These are phyloP conservation scores for Scutellaria minor DNA, from an alignment of 257 asterid species.

Conservation along the genomic window DNA sequence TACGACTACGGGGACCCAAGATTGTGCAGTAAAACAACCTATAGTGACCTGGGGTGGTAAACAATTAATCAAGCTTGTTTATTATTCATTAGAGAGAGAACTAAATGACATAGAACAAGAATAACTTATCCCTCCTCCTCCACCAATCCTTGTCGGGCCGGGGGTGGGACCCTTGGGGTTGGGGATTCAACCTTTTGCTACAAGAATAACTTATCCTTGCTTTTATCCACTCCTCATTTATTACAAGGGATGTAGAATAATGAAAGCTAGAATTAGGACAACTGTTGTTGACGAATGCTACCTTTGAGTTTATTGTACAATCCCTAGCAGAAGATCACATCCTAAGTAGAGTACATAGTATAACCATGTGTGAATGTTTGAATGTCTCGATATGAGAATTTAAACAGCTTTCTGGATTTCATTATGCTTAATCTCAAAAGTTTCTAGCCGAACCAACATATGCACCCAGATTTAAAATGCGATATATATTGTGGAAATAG, in stretches of 20 bases:
- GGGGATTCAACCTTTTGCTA: too few relatives aligned
- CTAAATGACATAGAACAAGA: background rate
- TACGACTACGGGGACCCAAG: background rate
- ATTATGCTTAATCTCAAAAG: background rate
- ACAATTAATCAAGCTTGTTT: background rate
- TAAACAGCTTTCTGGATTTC: background rate
- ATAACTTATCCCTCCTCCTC: constrained; percentile 14
- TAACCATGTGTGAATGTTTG: background rate
- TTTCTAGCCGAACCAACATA: background rate
- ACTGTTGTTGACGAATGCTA: background rate
- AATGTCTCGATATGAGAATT: background rate
- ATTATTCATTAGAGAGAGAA: background rate
- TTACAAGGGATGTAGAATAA: background rate
- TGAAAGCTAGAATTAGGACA: background rate
- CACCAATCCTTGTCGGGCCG: too few relatives aligned
- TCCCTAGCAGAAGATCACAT: background rate
- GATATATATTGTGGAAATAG: too few relatives aligned
- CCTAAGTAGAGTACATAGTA: background rate
- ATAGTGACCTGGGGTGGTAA: background rate
- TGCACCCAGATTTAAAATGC: too few relatives aligned
- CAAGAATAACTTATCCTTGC: constrained; percentile 3
- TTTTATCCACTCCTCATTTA: background rate
- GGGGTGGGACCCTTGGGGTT: too few relatives aligned
- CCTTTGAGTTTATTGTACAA: background rate
- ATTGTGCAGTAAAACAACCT: background rate